Evolutionary conservation across 768 basidiomycete species (phyloP), one percentile per base, ranked within the genome.

Genomic region (Lentinula aciculospora): DNA sequence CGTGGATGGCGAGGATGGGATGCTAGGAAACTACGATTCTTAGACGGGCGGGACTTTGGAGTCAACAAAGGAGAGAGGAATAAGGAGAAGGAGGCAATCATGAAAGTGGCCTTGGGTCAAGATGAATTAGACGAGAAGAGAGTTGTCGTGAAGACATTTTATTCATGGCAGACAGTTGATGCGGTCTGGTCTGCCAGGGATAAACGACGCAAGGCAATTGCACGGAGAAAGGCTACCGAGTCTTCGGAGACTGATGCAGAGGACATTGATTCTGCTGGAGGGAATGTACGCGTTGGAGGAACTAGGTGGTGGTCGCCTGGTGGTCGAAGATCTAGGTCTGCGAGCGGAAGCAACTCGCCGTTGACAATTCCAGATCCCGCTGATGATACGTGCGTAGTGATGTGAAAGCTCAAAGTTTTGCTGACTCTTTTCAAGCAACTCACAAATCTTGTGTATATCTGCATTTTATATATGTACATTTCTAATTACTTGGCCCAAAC

Each of bases 91-190:
- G 56, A 57, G 10, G 45, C 56, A 25, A 34, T 57, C 2, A 57
- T 57, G 56, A 57, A 48, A 48, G 56, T 29, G 4, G 56, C 56
- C 15, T 19, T 83, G 8, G 88, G 86, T 45, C 85, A 90, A 71
- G 88, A 92, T 68, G 92, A 94, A 68, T 91, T 90, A 65, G 91
- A 93, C 61, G 77, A 80, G 64, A 70, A 65, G 65, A 75, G 85
- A 25, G 85, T 93, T 25, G 86, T 90, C 51, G 66, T 94, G 62
- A 92, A 92, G 80, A 84, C 87, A 25, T 94, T 92, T 69, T 87
- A 89, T 69, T 84, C 86, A 49, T 92, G 89, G 88, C 88, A 92
- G 75, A 87, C 81, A 9, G 90, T 94, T 36, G 92, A 93, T 66
- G 82, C 84, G 0, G 90, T 92, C 48, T 77, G 78, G 58, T 73